Evolutionary conservation across 2,329 filamentous ascomycete species (phyloP).

Genomic region (Aspergillus unguis): DNA sequence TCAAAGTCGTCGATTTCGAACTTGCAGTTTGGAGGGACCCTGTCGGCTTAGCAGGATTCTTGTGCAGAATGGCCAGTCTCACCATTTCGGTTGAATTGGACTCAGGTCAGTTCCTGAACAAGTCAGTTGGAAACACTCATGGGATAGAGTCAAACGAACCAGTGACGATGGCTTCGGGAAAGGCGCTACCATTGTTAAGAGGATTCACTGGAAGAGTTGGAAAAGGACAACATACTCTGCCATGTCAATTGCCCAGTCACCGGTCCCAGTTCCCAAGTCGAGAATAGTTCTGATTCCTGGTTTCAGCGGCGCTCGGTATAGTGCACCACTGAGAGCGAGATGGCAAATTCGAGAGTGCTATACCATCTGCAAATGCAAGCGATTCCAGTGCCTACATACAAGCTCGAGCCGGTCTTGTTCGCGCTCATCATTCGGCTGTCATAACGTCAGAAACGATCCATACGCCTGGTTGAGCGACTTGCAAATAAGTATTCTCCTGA

Average conservation of each 20-base stretch:
- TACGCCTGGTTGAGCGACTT: background rate
- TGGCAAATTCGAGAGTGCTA: conserved; percentile 31
- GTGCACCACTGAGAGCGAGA: conserved; percentile 28
- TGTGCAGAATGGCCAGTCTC: background rate
- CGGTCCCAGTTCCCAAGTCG: conserved; percentile 42
- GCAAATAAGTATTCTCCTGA: conserved; percentile 24
- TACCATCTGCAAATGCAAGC: background rate
- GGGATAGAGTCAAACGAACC: conserved; percentile 7
- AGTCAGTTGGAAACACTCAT: background rate
- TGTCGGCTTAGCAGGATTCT: conserved; percentile 1
- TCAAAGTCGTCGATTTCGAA: conserved; percentile 32
- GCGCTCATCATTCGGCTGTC: conserved; percentile 34
- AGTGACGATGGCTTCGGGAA: conserved; percentile 24
- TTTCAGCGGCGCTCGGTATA: conserved; percentile 30
- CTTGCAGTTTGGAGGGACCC: conserved; percentile 28
- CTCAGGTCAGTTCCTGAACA: conserved; percentile 28
- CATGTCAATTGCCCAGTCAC: conserved; percentile 41
- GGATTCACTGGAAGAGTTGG: background rate
- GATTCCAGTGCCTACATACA: conserved; percentile 11
- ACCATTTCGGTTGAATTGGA: conserved; percentile 28
- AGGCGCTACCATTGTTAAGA: conserved; percentile 12
- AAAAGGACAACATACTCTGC: conserved; percentile 21
- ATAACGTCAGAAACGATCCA: background rate
- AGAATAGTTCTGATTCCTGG: conserved; percentile 25
- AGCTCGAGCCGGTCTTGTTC: conserved; percentile 36